Percentiles rank a stretch among this genome's conserved stretches.
These are phyloP conservation scores for Hordeum pubiflorum DNA, from an alignment of 202 grass and related monocot species.

Conservation along the genomic window DNA sequence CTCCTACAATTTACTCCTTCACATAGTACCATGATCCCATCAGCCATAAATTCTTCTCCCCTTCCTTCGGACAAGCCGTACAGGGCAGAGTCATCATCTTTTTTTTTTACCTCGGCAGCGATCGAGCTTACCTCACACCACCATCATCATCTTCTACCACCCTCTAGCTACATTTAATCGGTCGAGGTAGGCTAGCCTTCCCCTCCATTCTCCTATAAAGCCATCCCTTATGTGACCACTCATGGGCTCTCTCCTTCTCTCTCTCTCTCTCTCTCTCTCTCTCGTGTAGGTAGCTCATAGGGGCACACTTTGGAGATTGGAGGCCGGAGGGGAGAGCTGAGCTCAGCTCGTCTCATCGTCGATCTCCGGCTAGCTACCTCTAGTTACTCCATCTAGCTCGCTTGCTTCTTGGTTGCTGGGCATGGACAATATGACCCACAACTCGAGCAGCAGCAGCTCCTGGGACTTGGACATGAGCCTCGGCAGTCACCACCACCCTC, in stretches of 20 bases:
- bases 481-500: conserved; percentile 41
- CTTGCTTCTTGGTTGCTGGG: conserved; percentile 12
- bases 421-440: conserved; percentile 73
- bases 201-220: conserved; percentile 56
- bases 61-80: background rate
- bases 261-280: background rate
- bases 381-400: background rate
- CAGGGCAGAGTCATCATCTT: background rate
- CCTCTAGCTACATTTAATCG: background rate
- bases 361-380: background rate
- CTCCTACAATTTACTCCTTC: conserved; percentile 1
- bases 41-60: background rate
- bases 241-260: conserved; percentile 33
- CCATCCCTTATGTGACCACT: conserved; percentile 37
- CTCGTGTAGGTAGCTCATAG: background rate
- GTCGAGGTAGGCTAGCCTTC: conserved; percentile 9
- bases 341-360: background rate
- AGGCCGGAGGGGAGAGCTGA: background rate
- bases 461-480: conserved; percentile 93
- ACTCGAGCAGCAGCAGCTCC: conserved; percentile 65
- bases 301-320: conserved; percentile 11
- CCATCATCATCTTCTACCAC: conserved; percentile 2
- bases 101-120: background rate
- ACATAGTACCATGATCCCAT: conserved; percentile 7
- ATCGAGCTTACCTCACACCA: background rate